These are phyloP conservation scores for Aschersonia sp. DNA, from an alignment of 2,329 filamentous ascomycete species.

Conservation along the genomic window DNA sequence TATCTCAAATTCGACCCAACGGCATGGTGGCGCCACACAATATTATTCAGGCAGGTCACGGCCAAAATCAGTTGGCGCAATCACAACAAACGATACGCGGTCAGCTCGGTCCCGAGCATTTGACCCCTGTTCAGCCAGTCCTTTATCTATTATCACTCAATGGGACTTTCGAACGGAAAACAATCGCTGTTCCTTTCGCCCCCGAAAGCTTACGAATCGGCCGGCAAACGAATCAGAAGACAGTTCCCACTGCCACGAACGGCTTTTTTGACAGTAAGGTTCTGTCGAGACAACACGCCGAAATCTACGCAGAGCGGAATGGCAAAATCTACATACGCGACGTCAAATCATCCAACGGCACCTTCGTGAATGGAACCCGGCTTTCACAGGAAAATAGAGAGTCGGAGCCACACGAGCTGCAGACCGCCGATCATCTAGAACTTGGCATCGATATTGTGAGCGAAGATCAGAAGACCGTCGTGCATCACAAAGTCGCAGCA, in stretches of 20 bases:
- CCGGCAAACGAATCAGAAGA: slow-evolving; percentile 93
- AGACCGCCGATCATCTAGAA: slow-evolving; percentile 83
- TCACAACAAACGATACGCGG: slow-evolving; percentile 36
- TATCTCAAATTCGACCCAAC: slow-evolving; percentile 27
- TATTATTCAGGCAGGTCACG: slow-evolving; percentile 15
- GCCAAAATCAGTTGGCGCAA: slow-evolving; percentile 23
- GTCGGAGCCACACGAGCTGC: slow-evolving; percentile 86
- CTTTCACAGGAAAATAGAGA: slow-evolving; percentile 90
- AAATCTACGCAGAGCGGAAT: slow-evolving; percentile 75
- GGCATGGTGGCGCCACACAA: slow-evolving; percentile 21
- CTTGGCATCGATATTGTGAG: slow-evolving; percentile 97
- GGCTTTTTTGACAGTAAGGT: slow-evolving; percentile 98
- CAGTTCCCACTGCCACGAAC: slow-evolving; percentile 76
- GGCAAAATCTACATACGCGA: slow-evolving; percentile 94
- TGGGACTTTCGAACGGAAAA: slow-evolving; percentile 92
- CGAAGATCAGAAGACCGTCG: slow-evolving; percentile 95
- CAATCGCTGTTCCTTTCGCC: slow-evolving; percentile 80
- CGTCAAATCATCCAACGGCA: slow-evolving; percentile 96
- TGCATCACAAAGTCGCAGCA: slow-evolving; percentile 95
- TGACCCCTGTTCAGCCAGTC: slow-evolving; percentile 55
- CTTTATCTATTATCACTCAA: slow-evolving; percentile 83
- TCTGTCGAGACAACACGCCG: slow-evolving; percentile 85
- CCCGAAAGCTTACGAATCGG: slow-evolving; percentile 94
- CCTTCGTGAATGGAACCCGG: slow-evolving; percentile 87
- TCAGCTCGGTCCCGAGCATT: slow-evolving; percentile 44